A percentile compares a stretch with the other conserved stretches of the same genome.
Evolutionary conservation across 2,329 filamentous ascomycete species (phyloP).

Genomic region (Acrocalymma vagum): DNA sequence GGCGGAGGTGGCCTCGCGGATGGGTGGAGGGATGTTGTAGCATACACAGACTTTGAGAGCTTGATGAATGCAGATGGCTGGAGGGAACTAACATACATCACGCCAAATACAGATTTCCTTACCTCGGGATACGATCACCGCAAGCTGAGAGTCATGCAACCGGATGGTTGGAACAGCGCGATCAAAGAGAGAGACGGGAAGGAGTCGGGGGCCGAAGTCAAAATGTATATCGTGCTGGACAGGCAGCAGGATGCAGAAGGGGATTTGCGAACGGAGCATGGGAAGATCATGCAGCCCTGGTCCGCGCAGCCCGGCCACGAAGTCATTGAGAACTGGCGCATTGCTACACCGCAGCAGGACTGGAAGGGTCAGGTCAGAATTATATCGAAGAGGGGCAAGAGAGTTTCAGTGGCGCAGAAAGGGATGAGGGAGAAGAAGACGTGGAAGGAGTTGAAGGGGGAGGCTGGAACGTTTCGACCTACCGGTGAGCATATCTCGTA

Average conservation of each 20-base stretch:
- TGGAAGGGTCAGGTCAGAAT: slow-evolving; percentile 43
- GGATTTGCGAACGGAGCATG: slow-evolving; percentile 23
- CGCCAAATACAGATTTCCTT: slow-evolving; percentile 44
- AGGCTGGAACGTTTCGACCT: slow-evolving; percentile 32
- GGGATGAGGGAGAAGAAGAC: slow-evolving; percentile 34
- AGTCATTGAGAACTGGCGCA: slow-evolving; percentile 34
- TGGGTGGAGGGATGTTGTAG: slow-evolving; percentile 44
- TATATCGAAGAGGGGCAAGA: slow-evolving; percentile 38
- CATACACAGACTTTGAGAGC: slow-evolving; percentile 44
- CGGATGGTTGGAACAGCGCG: slow-evolving; percentile 38
- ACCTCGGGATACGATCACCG: slow-evolving; percentile 42
- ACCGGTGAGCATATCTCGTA: slow-evolving; percentile 31
- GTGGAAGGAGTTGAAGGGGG: slow-evolving; percentile 42
- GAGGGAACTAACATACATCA: slow-evolving; percentile 42
- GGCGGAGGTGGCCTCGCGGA: slow-evolving; percentile 43
- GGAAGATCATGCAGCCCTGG: slow-evolving; percentile 34
- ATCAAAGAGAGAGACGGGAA: slow-evolving; percentile 41
- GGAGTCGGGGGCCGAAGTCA: slow-evolving; percentile 36
- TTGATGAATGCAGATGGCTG: slow-evolving; percentile 42
- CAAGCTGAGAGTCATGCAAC: slow-evolving; percentile 35
- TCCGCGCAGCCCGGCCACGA: slow-evolving; percentile 38
- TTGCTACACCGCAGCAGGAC: slow-evolving; percentile 38
- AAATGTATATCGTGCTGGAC: slow-evolving; percentile 41
- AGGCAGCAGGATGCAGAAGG: slow-evolving; percentile 21
- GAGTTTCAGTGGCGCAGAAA: slow-evolving; percentile 31